Conservation (phyloP, 768 basidiomycete genomes). For the Crucibulum laeve region DNA sequence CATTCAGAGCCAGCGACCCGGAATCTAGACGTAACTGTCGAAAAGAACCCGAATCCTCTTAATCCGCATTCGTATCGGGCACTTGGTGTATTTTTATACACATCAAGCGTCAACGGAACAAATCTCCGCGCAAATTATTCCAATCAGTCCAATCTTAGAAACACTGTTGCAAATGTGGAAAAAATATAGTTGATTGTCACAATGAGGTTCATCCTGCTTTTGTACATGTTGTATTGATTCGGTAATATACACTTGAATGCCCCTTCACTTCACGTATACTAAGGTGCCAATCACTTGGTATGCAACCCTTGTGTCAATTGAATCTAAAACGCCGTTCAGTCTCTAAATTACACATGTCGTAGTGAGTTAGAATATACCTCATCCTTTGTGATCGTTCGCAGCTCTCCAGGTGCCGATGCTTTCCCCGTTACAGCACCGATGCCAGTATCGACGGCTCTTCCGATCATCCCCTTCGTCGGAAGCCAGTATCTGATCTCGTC, state of each 20-base stretch:
- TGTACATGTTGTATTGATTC: neutral
- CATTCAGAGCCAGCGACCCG: no score
- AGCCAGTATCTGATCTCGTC: conserved; percentile 82
- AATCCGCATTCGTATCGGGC: no score
- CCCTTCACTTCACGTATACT: neutral
- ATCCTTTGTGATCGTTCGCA: conserved; percentile 65
- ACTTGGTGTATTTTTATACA: no score
- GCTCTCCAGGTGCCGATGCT: conserved; percentile 65
- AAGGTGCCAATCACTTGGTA: conserved; percentile 16
- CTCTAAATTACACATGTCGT: neutral
- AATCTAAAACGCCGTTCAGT: conserved; percentile 26
- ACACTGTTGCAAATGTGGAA: no score
- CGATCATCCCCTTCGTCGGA: conserved; percentile 53
- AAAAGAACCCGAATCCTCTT: no score
- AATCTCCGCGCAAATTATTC: no score
- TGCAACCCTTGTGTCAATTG: conserved; percentile 36
- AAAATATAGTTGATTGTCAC: neutral
- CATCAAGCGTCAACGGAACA: no score
- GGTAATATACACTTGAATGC: conserved; percentile 1
- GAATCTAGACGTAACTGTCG: no score
- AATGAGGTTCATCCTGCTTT: conserved; percentile 1
- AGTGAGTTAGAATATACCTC: conserved; percentile 51
- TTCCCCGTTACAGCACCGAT: conserved; percentile 57
- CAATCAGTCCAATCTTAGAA: no score
- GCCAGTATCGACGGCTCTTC: conserved; percentile 57